These are phyloP conservation scores for Talaromyces piceae DNA, from an alignment of 2,329 filamentous ascomycete genomes.

Conservation along the genomic window DNA sequence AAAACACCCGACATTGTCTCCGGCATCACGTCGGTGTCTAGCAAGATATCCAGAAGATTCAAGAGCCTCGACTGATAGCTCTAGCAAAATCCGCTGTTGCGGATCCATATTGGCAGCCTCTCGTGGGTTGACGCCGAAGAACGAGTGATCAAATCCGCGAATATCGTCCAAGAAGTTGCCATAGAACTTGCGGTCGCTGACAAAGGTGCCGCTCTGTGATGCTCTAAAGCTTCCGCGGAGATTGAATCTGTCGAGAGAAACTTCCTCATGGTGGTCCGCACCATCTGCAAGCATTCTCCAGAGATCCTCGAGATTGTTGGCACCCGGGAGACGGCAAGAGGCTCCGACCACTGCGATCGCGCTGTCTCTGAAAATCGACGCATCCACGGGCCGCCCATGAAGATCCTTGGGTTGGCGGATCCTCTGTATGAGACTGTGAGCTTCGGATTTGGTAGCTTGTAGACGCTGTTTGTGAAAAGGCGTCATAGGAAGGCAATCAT, in stretches of 20 bases:
- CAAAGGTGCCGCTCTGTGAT: conserved; percentile 65
- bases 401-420: not conserved
- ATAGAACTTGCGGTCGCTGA: conserved; percentile 61
- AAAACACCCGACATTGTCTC: conserved; percentile 60
- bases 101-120: conserved; percentile 71
- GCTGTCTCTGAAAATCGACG: not conserved
- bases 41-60: conserved; percentile 72
- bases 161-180: conserved; percentile 30
- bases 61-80: conserved; percentile 67
- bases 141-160: conserved; percentile 27
- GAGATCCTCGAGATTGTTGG: conserved; percentile 52
- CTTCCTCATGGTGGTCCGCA: conserved; percentile 23
- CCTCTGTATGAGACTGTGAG: not conserved
- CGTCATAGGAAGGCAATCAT: not conserved
- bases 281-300: conserved; percentile 64
- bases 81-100: conserved; percentile 65
- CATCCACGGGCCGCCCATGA: not conserved
- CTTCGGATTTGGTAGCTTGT: not conserved
- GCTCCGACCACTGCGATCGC: conserved; percentile 71
- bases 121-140: conserved; percentile 53
- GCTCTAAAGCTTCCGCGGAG: conserved; percentile 60
- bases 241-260: conserved; percentile 63
- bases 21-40: conserved; percentile 56
- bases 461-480: not conserved
- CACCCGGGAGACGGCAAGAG: conserved; percentile 63